A percentile compares a stretch with the other conserved stretches of the same genome.
These are phyloP conservation scores for Phaeosphaeria sp. DNA, from an alignment of 2,329 filamentous ascomycete species.

Conservation along the genomic window DNA sequence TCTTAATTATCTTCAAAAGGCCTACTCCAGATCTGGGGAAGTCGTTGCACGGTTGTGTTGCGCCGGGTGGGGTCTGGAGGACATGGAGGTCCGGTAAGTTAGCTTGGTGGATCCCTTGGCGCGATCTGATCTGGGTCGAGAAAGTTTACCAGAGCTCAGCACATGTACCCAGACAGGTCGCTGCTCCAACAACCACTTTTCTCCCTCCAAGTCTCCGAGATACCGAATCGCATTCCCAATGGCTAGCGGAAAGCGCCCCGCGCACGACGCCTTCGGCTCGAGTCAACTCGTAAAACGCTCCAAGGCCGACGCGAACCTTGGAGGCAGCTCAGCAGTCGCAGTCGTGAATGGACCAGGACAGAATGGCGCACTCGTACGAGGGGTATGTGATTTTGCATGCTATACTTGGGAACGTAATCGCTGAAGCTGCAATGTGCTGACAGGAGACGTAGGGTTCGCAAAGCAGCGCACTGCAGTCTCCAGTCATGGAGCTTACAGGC, in stretches of 20 bases:
- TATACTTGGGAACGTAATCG: slow-evolving; percentile 30
- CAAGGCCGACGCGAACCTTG: slow-evolving; percentile 69
- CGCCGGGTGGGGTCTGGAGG: slow-evolving; percentile 18
- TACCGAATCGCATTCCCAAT: slow-evolving; percentile 57
- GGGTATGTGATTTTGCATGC: slow-evolving; percentile 64
- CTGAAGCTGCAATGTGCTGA: slow-evolving; percentile 38
- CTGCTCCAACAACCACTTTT: slow-evolving; percentile 2
- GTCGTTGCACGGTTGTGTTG: slow-evolving; percentile 24
- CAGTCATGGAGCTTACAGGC: slow-evolving; percentile 89
- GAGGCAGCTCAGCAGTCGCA: slow-evolving; percentile 60
- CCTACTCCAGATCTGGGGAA: slow-evolving; percentile 2
- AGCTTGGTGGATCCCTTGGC: slow-evolving; percentile 13
- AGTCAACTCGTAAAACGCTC: slow-evolving; percentile 89
- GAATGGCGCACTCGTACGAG: slow-evolving; percentile 70
- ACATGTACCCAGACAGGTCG: not conserved
- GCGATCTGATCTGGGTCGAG: slow-evolving; percentile 13
- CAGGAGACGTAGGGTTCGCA: slow-evolving; percentile 68
- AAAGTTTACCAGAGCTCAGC: slow-evolving; percentile 28
- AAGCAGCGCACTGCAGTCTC: slow-evolving; percentile 83
- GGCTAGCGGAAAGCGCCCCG: slow-evolving; percentile 91
- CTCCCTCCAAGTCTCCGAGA: not conserved
- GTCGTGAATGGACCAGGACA: slow-evolving; percentile 62
- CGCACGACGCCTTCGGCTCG: slow-evolving; percentile 80
- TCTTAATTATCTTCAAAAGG: not conserved
- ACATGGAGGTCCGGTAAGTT: not conserved